Evolutionary conservation across 805 yeast species (phyloP).

Genomic region (Metschnikowia kofuensis): DNA sequence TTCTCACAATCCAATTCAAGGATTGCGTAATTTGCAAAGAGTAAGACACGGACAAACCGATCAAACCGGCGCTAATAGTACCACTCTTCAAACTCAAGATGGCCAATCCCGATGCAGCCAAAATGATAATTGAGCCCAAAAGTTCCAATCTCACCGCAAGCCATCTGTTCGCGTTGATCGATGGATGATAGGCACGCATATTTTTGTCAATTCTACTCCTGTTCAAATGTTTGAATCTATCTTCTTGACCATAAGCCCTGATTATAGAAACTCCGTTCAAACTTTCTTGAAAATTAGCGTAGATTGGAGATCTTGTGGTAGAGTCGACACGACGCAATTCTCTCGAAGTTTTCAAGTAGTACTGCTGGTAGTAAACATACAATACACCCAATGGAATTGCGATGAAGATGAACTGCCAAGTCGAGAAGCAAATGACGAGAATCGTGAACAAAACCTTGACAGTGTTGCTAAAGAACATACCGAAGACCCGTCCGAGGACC

Average conservation of each 20-base stretch:
- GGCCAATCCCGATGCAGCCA: conserved; percentile 80
- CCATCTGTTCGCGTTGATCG: conserved; percentile 95
- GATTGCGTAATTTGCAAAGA: conserved; percentile 92
- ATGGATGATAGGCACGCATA: conserved; percentile 89
- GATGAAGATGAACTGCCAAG: conserved; percentile 80
- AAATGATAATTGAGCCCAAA: conserved; percentile 83
- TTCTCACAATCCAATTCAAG: conserved; percentile 95
- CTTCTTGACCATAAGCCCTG: conserved; percentile 67
- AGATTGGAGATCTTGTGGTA: conserved; percentile 74
- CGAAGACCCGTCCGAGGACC: conserved; percentile 63
- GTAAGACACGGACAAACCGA: conserved; percentile 91
- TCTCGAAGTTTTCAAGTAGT: conserved; percentile 72
- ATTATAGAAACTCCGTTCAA: conserved; percentile 72
- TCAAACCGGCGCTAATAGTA: conserved; percentile 78
- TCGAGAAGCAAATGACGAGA: conserved; percentile 74
- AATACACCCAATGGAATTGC: conserved; percentile 66
- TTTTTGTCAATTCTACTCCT: conserved; percentile 76
- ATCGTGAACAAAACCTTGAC: conserved; percentile 72
- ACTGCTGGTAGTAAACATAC: conserved; percentile 72
- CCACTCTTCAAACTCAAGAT: conserved; percentile 70
- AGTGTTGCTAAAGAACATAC: conserved; percentile 61
- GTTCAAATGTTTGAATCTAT: conserved; percentile 62
- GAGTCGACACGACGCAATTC: conserved; percentile 82
- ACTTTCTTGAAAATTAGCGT: conserved; percentile 82
- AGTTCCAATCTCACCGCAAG: conserved; percentile 91